Percentiles rank a stretch among this genome's conserved stretches.
Evolutionary conservation across 306 rosid genomes (phyloP).

Genomic region (Luffa acutangula): DNA sequence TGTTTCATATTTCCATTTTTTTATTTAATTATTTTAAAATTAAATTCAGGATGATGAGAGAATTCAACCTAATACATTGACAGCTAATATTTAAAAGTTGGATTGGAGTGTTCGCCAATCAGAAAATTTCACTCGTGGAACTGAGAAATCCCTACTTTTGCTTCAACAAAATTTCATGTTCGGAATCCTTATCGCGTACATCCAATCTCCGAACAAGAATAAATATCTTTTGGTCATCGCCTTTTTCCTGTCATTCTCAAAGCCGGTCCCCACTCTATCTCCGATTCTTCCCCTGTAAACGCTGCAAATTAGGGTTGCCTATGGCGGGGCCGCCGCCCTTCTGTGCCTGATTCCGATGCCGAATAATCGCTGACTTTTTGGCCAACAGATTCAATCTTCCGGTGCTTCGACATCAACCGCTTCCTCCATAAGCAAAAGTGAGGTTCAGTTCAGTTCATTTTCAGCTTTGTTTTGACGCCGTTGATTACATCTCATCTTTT

Average conservation of each 20-base stretch:
- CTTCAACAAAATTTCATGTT: neutral
- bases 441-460: neutral
- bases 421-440: neutral
- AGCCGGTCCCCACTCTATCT: neutral
- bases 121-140: neutral
- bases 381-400: neutral
- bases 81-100: neutral
- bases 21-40: no score
- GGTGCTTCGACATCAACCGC: neutral
- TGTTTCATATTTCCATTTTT: no score
- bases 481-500: neutral
- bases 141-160: neutral
- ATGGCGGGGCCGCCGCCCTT: neutral
- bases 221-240: neutral
- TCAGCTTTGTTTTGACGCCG: neutral
- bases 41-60: no score
- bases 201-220: neutral
- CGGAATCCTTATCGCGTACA: neutral
- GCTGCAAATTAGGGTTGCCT: neutral
- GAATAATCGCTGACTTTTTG: neutral
- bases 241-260: neutral
- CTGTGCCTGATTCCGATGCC: neutral
- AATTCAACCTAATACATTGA: neutral
- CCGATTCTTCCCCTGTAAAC: neutral
- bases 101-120: neutral